These are phyloP conservation scores for Eutrema salsugineum DNA, from an alignment of 441 rosid species.

Conservation along the genomic window DNA sequence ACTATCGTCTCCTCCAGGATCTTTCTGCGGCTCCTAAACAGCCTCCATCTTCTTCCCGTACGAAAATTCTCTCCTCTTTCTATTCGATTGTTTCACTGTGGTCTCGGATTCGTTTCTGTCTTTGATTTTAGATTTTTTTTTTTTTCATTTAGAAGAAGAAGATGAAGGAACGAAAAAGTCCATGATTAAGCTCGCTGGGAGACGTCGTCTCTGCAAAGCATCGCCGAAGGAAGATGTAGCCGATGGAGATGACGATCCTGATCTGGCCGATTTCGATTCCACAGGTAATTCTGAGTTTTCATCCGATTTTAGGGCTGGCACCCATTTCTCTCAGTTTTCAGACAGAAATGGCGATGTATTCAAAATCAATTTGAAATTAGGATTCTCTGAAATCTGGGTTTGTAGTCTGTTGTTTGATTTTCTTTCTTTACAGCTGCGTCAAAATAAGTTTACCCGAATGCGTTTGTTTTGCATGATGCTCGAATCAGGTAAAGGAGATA, in stretches of 20 bases:
- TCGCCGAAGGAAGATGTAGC: constrained; percentile 18
- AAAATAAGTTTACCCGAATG: background rate
- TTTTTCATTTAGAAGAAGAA: constrained; percentile 22
- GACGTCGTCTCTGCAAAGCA: constrained; percentile 76
- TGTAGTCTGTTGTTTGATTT: background rate
- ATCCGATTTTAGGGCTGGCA: background rate
- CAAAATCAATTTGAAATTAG: background rate
- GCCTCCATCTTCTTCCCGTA: constrained; percentile 28
- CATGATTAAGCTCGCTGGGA: constrained; percentile 58
- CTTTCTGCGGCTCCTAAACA: constrained; percentile 55
- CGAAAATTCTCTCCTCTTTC: background rate
- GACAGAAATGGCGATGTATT: background rate
- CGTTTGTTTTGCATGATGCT: background rate
- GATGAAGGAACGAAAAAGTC: constrained; percentile 32
- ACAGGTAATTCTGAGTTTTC: constrained; percentile 33
- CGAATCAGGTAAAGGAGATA: constrained; percentile 20
- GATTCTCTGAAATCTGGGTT: background rate
- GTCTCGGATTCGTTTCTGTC: background rate
- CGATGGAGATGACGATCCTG: constrained; percentile 34
- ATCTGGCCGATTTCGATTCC: constrained; percentile 66
- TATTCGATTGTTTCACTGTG: background rate
- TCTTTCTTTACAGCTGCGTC: background rate
- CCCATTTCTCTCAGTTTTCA: background rate
- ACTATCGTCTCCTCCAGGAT: constrained; percentile 69
- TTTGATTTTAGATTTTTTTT: background rate